These are phyloP conservation scores for Venturia oleaginea DNA, from an alignment of 2,329 filamentous ascomycete genomes.

Conservation along the genomic window DNA sequence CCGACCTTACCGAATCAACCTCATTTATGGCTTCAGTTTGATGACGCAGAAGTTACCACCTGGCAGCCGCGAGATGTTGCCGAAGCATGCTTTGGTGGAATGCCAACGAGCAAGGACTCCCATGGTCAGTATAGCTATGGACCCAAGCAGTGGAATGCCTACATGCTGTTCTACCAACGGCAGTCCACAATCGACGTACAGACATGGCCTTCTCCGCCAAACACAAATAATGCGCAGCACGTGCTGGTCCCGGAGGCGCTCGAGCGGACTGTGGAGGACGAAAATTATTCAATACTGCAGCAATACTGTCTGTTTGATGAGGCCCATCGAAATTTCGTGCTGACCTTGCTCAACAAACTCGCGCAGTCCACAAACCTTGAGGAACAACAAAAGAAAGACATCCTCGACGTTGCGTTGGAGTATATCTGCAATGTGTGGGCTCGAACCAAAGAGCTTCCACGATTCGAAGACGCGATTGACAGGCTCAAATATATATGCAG, in stretches of 20 bases:
- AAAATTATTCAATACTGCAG: conserved; percentile 8
- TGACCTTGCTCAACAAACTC: conserved; percentile 1
- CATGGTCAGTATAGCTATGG: conserved; percentile 18
- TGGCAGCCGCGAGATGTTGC: conserved; percentile 71
- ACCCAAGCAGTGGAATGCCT: conserved; percentile 57
- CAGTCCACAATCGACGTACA: conserved; percentile 49
- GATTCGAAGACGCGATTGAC: conserved; percentile 4
- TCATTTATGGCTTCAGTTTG: conserved; percentile 78
- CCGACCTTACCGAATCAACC: conserved; percentile 42
- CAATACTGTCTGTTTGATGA: conserved; percentile 9
- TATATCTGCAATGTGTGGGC: conserved; percentile 8
- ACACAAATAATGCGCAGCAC: background rate
- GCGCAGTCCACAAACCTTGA: background rate
- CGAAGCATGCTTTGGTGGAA: conserved; percentile 58
- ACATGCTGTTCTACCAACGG: conserved; percentile 96
- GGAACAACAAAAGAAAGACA: background rate
- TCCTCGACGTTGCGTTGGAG: background rate
- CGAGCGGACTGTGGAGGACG: background rate
- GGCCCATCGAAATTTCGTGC: background rate
- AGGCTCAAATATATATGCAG: background rate
- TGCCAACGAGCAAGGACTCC: conserved; percentile 29
- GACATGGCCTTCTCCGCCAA: background rate
- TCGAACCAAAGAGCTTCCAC: conserved; percentile 10
- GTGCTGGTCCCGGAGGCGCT: background rate
- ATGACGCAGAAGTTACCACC: conserved; percentile 70